Conservation (phyloP, 139 green algal species). For the Cymbomonas tetramitiformis region DNA sequence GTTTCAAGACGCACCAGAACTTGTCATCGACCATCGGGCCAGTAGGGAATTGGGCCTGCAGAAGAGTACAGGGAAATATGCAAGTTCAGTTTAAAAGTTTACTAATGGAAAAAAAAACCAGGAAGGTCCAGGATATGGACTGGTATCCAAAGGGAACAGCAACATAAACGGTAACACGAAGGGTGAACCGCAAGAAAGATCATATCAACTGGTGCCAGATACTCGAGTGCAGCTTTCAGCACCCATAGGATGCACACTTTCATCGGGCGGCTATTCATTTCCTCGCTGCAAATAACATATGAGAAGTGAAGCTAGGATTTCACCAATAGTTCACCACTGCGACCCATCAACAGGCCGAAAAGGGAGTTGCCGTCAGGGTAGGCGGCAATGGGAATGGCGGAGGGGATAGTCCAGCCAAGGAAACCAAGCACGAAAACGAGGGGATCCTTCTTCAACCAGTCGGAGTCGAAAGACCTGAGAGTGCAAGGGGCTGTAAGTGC, state of each 20-base stretch:
- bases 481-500: no score
- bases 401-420: conserved; percentile 9
- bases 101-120: no score
- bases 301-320: no score
- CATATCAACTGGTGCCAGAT: neutral
- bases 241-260: no score
- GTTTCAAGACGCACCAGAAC: no score
- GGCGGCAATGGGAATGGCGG: neutral
- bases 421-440: conserved; percentile 2
- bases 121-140: conserved; percentile 1
- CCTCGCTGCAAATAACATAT: no score
- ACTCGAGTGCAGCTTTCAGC: neutral
- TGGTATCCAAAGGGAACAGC: neutral
- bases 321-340: no score
- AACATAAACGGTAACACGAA: neutral
- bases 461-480: conserved; percentile 16
- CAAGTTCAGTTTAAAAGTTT: no score
- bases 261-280: no score
- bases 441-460: conserved; percentile 6
- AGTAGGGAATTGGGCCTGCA: conserved; percentile 20
- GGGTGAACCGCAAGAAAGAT: no score
- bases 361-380: neutral
- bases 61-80: no score
- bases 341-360: neutral
- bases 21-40: conserved; percentile 14